Evolutionary conservation across 345 rosid species (phyloP), one percentile per base, ranked within the genome.

Genomic region (Abelmoschus esculentus): DNA sequence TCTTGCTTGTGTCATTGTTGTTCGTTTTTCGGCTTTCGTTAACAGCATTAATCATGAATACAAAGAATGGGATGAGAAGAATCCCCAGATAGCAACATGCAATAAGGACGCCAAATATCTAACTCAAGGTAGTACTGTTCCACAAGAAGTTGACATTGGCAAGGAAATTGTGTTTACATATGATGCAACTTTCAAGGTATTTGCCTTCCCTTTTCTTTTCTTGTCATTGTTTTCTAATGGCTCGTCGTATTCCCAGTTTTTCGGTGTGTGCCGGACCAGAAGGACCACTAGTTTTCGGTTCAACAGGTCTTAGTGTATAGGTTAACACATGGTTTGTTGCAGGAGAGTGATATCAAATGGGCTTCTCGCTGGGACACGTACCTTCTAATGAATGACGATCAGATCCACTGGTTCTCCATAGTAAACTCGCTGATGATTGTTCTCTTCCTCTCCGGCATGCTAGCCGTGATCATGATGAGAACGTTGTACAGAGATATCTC

Each of bases 351-450:
- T 28, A 86, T 91, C 80, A 93, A 93, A 83, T 93, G 98, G 98
- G 98, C 98, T 68, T 93, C 98, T 72, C 97, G 98, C 13, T 93
- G 98, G 98, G 97, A 91, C 83, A 93, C 93, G 3, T 93, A 93
- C 80, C 87, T 93, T 44, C 96, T 93, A 76, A 93, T 93, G 98
- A 90, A 93, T 66, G 98, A 93, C 50, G 98, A 93, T 82, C 98
- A 90, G 75, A 93, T 93, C 72, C 98, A 93, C 65, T 93, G 98
- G 97, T 93, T 93, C 78, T 93, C 98, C 63, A 93, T 93, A 75
- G 89, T 93, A 72, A 93, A 93, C 79, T 93, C 98, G 9, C 82
- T 91, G 77, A 91, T 93, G 98, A 91, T 93, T 70, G 98, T 93
- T 65, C 85, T 93, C 26, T 93, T 93, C 80, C 97, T 93, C 67